Evolutionary conservation across 129 eudicot species (phyloP).

Genomic region (Erigeron canadensis): DNA sequence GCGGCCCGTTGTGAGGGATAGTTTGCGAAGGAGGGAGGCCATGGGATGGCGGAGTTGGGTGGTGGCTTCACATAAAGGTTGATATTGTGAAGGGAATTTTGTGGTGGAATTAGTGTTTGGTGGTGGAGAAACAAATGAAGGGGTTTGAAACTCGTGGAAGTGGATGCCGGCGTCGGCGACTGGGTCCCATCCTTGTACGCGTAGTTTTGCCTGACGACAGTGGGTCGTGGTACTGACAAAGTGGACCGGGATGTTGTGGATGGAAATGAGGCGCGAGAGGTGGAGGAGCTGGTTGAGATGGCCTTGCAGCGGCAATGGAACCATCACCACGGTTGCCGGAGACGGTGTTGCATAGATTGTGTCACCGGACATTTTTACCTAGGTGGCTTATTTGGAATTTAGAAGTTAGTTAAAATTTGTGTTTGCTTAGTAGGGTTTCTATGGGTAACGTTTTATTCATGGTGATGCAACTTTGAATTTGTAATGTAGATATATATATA

Average conservation of each 20-base stretch:
- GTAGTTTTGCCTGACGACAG: slow-evolving; percentile 47
- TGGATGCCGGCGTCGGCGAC: slow-evolving; percentile 11
- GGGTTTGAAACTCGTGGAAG: slow-evolving; percentile 43
- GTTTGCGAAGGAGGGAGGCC: slow-evolving; percentile 29
- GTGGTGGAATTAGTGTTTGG: slow-evolving; percentile 32
- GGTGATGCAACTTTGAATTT: no score
- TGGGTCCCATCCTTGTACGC: slow-evolving; percentile 45
- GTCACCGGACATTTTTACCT: no score
- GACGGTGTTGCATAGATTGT: no score
- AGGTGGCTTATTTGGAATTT: no score
- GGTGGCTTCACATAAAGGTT: slow-evolving; percentile 40
- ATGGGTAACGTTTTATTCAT: no score
- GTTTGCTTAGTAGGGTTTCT: no score
- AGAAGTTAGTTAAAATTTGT: no score
- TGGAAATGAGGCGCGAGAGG: slow-evolving; percentile 60
- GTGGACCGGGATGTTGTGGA: slow-evolving; percentile 63
- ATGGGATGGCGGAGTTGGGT: slow-evolving; percentile 47
- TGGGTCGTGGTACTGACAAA: slow-evolving; percentile 56
- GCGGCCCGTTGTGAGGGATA: slow-evolving; percentile 33
- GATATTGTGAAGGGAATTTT: slow-evolving; percentile 47
- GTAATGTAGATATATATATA: no score
- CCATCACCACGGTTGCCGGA: slow-evolving; percentile 42
- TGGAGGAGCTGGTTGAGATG: slow-evolving; percentile 85
- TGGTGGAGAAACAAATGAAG: slow-evolving; percentile 28
- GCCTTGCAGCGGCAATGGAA: slow-evolving; percentile 71